Conservation (phyloP, 345 rosid genomes). For the Mercurialis annua region DNA sequence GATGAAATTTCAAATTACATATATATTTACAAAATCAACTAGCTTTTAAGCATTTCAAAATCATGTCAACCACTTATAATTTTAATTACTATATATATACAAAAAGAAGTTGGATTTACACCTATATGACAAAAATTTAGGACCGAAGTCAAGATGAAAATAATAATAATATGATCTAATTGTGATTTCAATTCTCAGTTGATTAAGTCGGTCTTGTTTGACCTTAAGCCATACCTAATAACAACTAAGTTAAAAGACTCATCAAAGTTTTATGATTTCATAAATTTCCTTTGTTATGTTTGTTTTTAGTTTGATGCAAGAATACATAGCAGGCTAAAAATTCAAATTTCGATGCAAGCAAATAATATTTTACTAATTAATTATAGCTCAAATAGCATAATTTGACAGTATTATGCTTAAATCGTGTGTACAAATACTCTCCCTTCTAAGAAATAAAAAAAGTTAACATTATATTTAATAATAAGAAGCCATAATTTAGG, state of each 20-base stretch:
- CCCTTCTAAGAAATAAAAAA: no score
- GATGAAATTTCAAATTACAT: background rate
- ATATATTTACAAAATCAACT: constrained; percentile 9
- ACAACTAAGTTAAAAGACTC: background rate
- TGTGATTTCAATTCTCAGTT: background rate
- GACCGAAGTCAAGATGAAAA: constrained; percentile 20
- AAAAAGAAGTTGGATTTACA: background rate
- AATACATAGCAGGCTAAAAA: no score
- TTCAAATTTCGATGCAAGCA: no score
- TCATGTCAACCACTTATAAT: constrained; percentile 13
- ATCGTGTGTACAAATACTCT: no score
- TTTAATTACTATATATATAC: background rate
- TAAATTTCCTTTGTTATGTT: background rate
- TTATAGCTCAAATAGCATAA: no score
- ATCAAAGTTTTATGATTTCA: background rate
- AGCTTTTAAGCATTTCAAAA: constrained; percentile 7
- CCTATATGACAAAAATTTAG: background rate
- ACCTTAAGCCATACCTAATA: constrained; percentile 3
- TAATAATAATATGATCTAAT: constrained; percentile 7
- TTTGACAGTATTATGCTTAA: no score
- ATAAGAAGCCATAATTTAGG: no score
- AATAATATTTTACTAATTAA: no score
- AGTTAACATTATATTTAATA: no score
- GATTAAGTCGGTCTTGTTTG: constrained; percentile 3
- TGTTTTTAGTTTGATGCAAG: no score